Evolutionary conservation across 345 rosid species (phyloP), one percentile per base, ranked within the genome.

Genomic region (Rhizophora mangle): DNA sequence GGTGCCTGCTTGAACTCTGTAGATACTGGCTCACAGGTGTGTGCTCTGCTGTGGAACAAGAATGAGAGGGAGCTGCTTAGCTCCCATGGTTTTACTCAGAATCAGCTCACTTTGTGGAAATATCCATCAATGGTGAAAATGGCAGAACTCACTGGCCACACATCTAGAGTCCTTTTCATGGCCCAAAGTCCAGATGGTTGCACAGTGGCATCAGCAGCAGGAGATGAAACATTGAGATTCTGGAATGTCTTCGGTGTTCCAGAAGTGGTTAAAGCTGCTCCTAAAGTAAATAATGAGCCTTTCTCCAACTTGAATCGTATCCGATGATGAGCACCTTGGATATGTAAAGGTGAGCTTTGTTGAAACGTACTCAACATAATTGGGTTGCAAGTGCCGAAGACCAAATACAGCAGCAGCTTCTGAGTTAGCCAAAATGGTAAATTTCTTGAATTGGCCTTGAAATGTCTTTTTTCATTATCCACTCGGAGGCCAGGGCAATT

Each of bases 121-220:
- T 82, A 79, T 36, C 85, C 85, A 15, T 76, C 88, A 4, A 79
- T 82, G 85, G 81, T 78, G 68, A 82, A 84, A 77, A 74, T 70
- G 63, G 83, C 83, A 18, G 87, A 81, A 73, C 79, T 81, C 36
- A 75, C 60, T 20, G 82, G 84, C 1, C 85, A 84, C 31, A 80
- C 78, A 8, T 82, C 86, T 16, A 75, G 82, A 68, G 87, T 81
- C 2, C 80, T 84, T 30, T 76, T 65, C 72, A 74, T 79, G 85
- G 73, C 84, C 21, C 80, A 85, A 84, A 88, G 90, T 46, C 90
- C 88, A 10, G 88, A 88, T 81, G 86, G 92, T 39, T 83, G 79
- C 72, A 83, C 87, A 0, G 89, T 88, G 4, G 93, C 93, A 43
- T 73, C 91, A 9, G 91, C 91, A 9, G 89, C 91, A 54, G 91